A percentile compares a stretch with the other conserved stretches of the same genome.
Conservation (phyloP, 129 eudicot genomes). For the Pseudognaphalium luteoalbum region DNA sequence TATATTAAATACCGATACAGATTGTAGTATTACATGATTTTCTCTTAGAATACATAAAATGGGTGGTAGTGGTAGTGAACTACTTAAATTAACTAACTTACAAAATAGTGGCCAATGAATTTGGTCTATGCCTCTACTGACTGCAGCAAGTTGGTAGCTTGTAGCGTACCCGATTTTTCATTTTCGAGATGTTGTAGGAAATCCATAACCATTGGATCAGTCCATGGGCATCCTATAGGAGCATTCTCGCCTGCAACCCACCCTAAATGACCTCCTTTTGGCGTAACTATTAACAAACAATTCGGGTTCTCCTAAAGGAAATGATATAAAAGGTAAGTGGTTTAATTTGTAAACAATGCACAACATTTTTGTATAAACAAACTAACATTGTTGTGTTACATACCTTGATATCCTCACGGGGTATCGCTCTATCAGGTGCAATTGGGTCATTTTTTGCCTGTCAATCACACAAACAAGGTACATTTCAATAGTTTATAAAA, state of each 20-base stretch:
- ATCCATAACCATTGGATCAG: constrained; percentile 92
- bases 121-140: constrained; percentile 17
- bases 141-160: constrained; percentile 22
- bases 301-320: constrained; percentile 63
- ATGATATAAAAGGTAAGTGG: background rate
- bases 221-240: constrained; percentile 92
- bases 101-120: constrained; percentile 19
- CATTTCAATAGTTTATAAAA: too few species aligned
- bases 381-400: background rate
- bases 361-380: background rate
- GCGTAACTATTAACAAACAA: constrained; percentile 83
- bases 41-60: constrained; percentile 9
- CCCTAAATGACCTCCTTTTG: constrained; percentile 97
- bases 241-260: constrained; percentile 90
- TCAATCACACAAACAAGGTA: constrained; percentile 24
- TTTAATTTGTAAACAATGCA: background rate
- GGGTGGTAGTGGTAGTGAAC: background rate
- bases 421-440: constrained; percentile 93
- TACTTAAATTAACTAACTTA: constrained; percentile 3
- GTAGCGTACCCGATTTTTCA: constrained; percentile 23
- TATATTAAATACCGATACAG: background rate
- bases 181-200: constrained; percentile 69
- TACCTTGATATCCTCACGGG: constrained; percentile 87
- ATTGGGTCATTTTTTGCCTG: constrained; percentile 98
- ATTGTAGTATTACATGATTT: constrained; percentile 13